Evolutionary conservation across 192 early-diverging fungal species (phyloP), one percentile per base, ranked within the genome.

Genomic region (Chytriomyces sp.): DNA sequence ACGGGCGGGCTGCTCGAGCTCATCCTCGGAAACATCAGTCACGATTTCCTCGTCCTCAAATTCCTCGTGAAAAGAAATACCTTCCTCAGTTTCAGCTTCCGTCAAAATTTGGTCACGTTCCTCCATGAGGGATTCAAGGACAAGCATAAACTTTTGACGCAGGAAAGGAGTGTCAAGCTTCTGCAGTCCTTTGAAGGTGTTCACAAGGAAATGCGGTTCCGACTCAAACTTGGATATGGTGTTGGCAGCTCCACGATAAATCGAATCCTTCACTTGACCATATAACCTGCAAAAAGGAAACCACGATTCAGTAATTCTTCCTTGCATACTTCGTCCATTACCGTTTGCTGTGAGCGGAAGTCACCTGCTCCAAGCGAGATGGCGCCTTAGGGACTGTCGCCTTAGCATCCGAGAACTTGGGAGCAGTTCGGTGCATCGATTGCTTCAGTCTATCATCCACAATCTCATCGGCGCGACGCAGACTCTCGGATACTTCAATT

Each of bases 201-300:
- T 74, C 22, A 83, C 52, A 22, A 83, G 41, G 53, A 80, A 83
- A 58, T 76, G 78, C 8, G 81, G 81, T 53, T 80, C 76, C 8
- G 3, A 17, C 52, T 78, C 78, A 34, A 73, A 72, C 14, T 63
- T 38, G 4, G 78, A 75, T 26, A 83, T 80, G 1, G 73, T 30
- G 60, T 34, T 39, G 10, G 81, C 81, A 25, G 81, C 81, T 30
- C 63, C 65, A 8, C 70, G 59, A 75, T 83, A 80, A 44, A 83
- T 78, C 17, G 64, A 33, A 53, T 83, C 81, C 26, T 67, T 72
- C 57, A 63, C 59, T 26, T 67, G 8, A 17, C 60, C 69, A 59
- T 80, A 83, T 17, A 82, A 71, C n/a, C 75, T 77, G 44, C 44
- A 25, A 4, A 49, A 49, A 49, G 22, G 44, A n/a, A 14, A 49